Evolutionary conservation across 2,329 filamentous ascomycete genomes (phyloP).

Genomic region (Dothideomycetes sp.): DNA sequence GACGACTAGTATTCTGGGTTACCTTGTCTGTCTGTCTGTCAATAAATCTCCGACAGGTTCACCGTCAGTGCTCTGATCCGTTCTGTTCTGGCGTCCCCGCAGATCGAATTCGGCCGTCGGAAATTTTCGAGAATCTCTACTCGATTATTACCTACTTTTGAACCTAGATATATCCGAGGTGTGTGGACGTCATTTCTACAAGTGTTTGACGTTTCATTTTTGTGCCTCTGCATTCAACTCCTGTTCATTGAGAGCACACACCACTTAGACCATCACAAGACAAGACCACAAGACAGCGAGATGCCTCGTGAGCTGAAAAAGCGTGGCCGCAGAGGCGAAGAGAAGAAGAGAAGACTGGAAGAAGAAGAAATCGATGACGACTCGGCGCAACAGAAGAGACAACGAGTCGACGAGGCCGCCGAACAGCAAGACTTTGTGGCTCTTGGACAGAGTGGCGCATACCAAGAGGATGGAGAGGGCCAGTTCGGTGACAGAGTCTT

Average conservation of each 20-base stretch:
- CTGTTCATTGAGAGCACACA: conserved; percentile 1
- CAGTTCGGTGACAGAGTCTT: conserved; percentile 58
- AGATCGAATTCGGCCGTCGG: not conserved
- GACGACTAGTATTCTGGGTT: too few species aligned
- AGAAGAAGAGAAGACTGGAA: conserved; percentile 44
- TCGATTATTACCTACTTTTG: not conserved
- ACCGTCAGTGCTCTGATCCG: too few species aligned
- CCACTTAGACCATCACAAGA: too few species aligned
- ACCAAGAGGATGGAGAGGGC: conserved; percentile 25
- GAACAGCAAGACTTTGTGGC: conserved; percentile 21
- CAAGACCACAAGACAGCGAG: too few species aligned
- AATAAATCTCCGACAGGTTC: too few species aligned
- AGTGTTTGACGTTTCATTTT: not conserved
- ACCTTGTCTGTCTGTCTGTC: too few species aligned
- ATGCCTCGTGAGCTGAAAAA: conserved; percentile 55
- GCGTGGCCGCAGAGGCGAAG: conserved; percentile 45
- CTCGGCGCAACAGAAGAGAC: conserved; percentile 30
- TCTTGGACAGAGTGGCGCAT: conserved; percentile 19
- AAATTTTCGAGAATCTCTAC: not conserved
- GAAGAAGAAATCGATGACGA: conserved; percentile 27
- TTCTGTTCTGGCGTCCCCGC: too few species aligned
- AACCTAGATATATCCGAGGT: not conserved
- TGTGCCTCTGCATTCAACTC: not conserved
- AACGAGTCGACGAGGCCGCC: conserved; percentile 34
- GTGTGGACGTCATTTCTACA: not conserved